These are phyloP conservation scores for Aspergillus intermedius DNA, from an alignment of 2,329 filamentous ascomycete species.

Conservation along the genomic window DNA sequence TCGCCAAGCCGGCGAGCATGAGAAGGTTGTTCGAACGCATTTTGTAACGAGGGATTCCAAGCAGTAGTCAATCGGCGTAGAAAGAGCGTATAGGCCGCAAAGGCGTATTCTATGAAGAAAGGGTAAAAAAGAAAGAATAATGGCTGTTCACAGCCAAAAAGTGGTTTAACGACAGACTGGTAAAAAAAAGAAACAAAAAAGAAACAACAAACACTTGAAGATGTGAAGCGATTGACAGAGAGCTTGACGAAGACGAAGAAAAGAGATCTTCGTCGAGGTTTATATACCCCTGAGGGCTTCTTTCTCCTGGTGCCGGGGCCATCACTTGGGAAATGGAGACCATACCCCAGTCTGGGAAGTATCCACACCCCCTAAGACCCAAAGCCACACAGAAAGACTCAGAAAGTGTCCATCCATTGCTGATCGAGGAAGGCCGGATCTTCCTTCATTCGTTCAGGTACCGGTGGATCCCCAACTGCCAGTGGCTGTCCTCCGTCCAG, in stretches of 20 bases:
- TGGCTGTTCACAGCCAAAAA: slow-evolving; percentile 14
- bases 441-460: slow-evolving; percentile 9
- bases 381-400: neutral
- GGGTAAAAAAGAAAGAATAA: slow-evolving; percentile 9
- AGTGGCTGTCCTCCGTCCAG: slow-evolving; percentile 2
- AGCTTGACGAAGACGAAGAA: slow-evolving; percentile 12
- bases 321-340: slow-evolving; percentile 6
- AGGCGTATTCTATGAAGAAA: slow-evolving; percentile 11
- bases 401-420: neutral
- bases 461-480: slow-evolving; percentile 14
- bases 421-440: slow-evolving; percentile 16
- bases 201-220: slow-evolving; percentile 15
- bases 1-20: slow-evolving; percentile 29
- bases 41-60: slow-evolving; percentile 12
- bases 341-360: slow-evolving; percentile 7
- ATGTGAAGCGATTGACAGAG: slow-evolving; percentile 18
- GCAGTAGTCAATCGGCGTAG: neutral
- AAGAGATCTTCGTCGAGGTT: slow-evolving; percentile 20
- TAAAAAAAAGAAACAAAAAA: slow-evolving; percentile 15
- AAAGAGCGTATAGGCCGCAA: neutral
- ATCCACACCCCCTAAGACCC: neutral
- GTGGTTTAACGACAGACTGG: slow-evolving; percentile 29
- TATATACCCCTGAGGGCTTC: slow-evolving; percentile 30
- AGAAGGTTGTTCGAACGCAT: slow-evolving; percentile 22
- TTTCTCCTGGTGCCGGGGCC: slow-evolving; percentile 5